These are phyloP conservation scores for Rhodofomes roseus DNA, from an alignment of 1,284 basidiomycete species.

Conservation along the genomic window DNA sequence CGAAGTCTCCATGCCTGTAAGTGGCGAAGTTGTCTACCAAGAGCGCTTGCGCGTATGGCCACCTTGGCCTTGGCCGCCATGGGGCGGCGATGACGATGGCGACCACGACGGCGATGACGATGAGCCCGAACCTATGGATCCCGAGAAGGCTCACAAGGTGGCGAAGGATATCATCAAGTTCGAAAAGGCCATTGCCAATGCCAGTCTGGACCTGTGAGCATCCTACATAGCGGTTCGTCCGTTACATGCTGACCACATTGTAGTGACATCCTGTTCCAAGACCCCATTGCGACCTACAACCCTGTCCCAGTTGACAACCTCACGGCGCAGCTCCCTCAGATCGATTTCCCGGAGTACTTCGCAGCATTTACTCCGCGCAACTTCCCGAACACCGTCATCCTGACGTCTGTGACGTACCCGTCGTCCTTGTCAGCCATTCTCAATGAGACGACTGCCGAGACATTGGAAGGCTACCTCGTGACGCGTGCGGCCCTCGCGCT, in stretches of 20 bases:
- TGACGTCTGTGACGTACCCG: slow-evolving; percentile 84
- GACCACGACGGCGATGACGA: slow-evolving; percentile 32
- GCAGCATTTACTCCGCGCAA: slow-evolving; percentile 77
- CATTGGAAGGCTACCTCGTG: slow-evolving; percentile 86
- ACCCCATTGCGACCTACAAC: slow-evolving; percentile 91
- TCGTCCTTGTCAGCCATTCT: slow-evolving; percentile 69
- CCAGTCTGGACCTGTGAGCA: slow-evolving; percentile 75
- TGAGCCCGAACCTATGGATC: slow-evolving; percentile 38
- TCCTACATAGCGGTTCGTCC: background rate
- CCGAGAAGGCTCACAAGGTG: slow-evolving; percentile 53
- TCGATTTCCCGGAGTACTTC: slow-evolving; percentile 84
- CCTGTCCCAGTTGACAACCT: slow-evolving; percentile 71
- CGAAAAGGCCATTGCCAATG: slow-evolving; percentile 78
- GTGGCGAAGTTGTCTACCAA: slow-evolving; percentile 42
- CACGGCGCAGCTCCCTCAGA: slow-evolving; percentile 68
- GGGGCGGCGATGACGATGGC: slow-evolving; percentile 56
- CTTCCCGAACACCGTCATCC: slow-evolving; percentile 76
- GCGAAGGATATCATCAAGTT: slow-evolving; percentile 77
- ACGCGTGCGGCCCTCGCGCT: slow-evolving; percentile 64
- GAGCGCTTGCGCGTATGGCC: slow-evolving; percentile 65
- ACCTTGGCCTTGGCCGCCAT: slow-evolving; percentile 86
- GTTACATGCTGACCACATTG: background rate
- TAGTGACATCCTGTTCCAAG: slow-evolving; percentile 64
- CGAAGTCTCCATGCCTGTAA: background rate
- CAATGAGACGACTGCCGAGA: slow-evolving; percentile 61